phyloP scores from a whole-genome alignment of 768 basidiomycete species.

The Steccherinum ochraceum region DNA sequence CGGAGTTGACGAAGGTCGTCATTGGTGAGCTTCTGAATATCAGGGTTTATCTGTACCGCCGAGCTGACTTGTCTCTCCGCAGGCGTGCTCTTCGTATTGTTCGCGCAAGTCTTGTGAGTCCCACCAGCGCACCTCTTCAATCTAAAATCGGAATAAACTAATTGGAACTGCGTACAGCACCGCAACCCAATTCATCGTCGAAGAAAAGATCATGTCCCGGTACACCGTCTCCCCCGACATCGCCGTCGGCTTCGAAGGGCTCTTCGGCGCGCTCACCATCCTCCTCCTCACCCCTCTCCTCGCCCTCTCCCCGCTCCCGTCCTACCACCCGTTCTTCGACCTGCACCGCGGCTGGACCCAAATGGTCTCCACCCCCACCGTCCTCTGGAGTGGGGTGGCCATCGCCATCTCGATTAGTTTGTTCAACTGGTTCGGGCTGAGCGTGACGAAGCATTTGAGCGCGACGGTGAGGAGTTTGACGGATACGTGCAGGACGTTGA shows the following conservation, averaged over 20 bases:
- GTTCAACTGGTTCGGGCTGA: conserved; percentile 74
- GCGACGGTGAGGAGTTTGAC: conserved; percentile 89
- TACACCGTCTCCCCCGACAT: conserved; percentile 85
- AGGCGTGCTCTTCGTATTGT: conserved; percentile 89
- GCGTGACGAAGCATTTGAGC: conserved; percentile 88
- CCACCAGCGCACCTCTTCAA: conserved; percentile 9
- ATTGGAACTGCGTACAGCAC: conserved; percentile 52
- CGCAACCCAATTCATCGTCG: conserved; percentile 77
- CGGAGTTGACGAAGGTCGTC: conserved; percentile 64
- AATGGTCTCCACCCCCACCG: conserved; percentile 68
- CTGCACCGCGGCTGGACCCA: conserved; percentile 85
- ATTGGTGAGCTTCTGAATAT: too few species aligned
- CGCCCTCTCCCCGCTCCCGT: conserved; percentile 52
- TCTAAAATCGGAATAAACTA: neutral
- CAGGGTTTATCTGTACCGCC: too few species aligned
- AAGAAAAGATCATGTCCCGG: conserved; percentile 85
- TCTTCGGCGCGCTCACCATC: conserved; percentile 83
- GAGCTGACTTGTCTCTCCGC: neutral
- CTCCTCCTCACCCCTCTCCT: conserved; percentile 76
- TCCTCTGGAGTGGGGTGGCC: conserved; percentile 38
- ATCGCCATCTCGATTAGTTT: conserved; percentile 46
- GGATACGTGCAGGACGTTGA: conserved; percentile 91
- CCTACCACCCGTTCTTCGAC: conserved; percentile 70
- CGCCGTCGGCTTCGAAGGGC: conserved; percentile 91
- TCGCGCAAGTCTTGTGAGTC: conserved; percentile 90